Base-by-base conservation (phyloP, 2,329 filamentous ascomycete genomes). In the Trichoderma pleuroti region DNA sequence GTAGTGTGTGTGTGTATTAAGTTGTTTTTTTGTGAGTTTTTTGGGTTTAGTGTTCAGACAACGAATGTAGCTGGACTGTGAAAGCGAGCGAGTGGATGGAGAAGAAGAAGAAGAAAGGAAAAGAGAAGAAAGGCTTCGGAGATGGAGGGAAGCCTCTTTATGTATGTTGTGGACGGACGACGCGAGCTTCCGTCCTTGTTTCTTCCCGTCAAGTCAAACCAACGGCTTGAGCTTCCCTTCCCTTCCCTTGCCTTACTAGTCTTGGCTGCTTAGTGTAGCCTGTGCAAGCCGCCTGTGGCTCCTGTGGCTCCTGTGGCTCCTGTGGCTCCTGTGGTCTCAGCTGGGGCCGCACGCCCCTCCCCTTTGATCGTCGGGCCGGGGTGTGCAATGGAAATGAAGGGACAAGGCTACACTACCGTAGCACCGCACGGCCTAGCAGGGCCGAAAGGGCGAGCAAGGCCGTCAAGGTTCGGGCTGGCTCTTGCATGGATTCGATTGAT, bases 31-130 rank as follows among this genome's bases (percentile, higher is more conserved):
- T 64, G 70, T 67, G 36, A 52, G 62, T 72, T 68, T 67, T 59
- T 59, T 61, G 14, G 68, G 32, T 56, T 62, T 67, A 60, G 54
- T 56, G 60, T 70, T 74, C 66, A 76, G 74, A 72, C 74, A 78
- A 76, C 78, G 78, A 80, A 72, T 78, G 78, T 74, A 73, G 73
- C 54, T 75, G 74, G 70, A 69, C 64, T 72, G 30, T 68, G 39
- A 57, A 49, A 68, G 69, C 57, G 66, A 72, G 71, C 71, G 71
- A 72, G 71, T 78, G 78, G 76, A 80, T 80, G 76, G 74, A 74
- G 73, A 61, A 74, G 74, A 75, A 67, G 75, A 70, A 70, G 69
- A 39, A 65, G 70, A 63, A 67, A 72, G 71, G 65, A 64, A 60
- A 26, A 36, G 24, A 39, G 60, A 39, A 56, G 28, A 56, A 30